Evolutionary conservation across 306 rosid species (phyloP).

Genomic region (Erythrophleum fordii): DNA sequence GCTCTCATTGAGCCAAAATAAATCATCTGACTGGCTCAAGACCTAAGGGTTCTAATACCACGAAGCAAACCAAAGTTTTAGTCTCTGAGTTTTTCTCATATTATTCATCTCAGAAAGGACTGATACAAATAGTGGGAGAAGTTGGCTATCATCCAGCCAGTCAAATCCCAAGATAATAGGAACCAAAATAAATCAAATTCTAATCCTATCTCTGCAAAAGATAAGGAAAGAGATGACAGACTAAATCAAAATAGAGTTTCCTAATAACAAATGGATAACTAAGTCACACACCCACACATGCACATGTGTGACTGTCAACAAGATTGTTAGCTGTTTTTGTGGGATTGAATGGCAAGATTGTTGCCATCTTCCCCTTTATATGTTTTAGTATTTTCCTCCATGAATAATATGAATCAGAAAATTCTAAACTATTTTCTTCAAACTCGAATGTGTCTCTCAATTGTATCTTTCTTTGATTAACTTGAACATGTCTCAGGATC

Average conservation of each 20-base stretch:
- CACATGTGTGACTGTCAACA: background rate
- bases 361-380: too few relatives aligned
- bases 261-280: background rate
- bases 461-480: too few relatives aligned
- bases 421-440: too few relatives aligned
- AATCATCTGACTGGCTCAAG: too few relatives aligned
- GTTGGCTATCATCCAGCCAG: background rate
- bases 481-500: too few relatives aligned
- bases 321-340: too few relatives aligned
- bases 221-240: background rate
- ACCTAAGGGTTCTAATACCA: too few relatives aligned
- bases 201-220: background rate
- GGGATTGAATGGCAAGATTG: too few relatives aligned
- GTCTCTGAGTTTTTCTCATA: background rate
- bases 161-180: background rate
- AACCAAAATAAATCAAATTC: background rate
- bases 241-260: background rate
- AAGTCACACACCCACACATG: background rate
- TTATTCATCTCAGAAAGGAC: background rate
- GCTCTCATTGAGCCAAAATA: too few relatives aligned
- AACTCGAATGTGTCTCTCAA: too few relatives aligned
- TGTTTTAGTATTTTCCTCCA: too few relatives aligned
- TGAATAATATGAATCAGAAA: too few relatives aligned
- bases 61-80: background rate
- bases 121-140: background rate